Evolutionary conservation across 2,329 filamentous ascomycete species (phyloP).

Genomic region (Fonsecaea pedrosoi): DNA sequence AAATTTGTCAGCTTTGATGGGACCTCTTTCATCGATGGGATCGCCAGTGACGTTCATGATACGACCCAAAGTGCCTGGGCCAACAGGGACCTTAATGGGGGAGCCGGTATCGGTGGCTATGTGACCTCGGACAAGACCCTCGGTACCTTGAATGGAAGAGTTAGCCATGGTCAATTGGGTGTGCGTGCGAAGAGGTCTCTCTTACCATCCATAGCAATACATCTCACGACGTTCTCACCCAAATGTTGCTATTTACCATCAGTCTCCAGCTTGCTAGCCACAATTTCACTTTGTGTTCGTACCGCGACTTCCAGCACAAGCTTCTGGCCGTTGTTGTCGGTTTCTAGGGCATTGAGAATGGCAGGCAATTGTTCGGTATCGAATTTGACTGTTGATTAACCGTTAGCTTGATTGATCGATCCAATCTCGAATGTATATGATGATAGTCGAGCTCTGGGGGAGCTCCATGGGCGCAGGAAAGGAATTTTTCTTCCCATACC

Average conservation of each 20-base stretch:
- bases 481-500: conserved; percentile 64
- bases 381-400: conserved; percentile 80
- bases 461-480: conserved; percentile 43
- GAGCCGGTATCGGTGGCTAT: conserved; percentile 85
- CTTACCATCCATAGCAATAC: conserved; percentile 99
- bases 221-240: conserved; percentile 98
- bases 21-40: conserved; percentile 98
- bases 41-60: conserved; percentile 99
- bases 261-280: conserved; percentile 31
- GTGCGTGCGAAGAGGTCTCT: conserved; percentile 6
- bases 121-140: conserved; percentile 96
- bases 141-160: conserved; percentile 70
- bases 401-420: conserved; percentile 25
- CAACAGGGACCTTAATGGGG: conserved; percentile 96
- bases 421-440: conserved; percentile 30
- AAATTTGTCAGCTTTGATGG: conserved; percentile 90
- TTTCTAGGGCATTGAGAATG: conserved; percentile 97
- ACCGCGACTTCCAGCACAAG: conserved; percentile 95
- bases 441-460: conserved; percentile 48
- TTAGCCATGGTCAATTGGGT: neutral
- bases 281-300: conserved; percentile 52
- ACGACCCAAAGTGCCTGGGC: conserved; percentile 89
- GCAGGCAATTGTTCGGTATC: conserved; percentile 89
- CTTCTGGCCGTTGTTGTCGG: conserved; percentile 89
- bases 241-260: conserved; percentile 81